Percentiles rank a stretch among this genome's conserved stretches.
These are phyloP conservation scores for Vachellia pachyceras DNA, from an alignment of 306 rosid genomes.

Conservation along the genomic window DNA sequence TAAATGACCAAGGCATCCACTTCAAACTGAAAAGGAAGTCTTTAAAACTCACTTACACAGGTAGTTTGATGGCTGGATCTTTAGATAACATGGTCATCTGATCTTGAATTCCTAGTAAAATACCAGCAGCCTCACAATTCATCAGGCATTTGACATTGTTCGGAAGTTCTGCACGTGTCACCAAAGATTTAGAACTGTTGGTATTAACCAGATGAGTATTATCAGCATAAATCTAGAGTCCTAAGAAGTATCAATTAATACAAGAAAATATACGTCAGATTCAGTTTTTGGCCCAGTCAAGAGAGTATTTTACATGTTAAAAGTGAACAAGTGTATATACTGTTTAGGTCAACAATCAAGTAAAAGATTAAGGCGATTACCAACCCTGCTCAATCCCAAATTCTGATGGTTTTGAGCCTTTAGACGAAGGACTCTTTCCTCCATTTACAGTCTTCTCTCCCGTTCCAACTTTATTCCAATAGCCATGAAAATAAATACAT, in stretches of 20 bases:
- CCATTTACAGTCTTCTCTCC: constrained; percentile 58
- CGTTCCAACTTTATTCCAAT: constrained; percentile 60
- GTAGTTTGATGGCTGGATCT: constrained; percentile 77
- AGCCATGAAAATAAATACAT: constrained; percentile 40
- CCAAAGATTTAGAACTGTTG: constrained; percentile 11
- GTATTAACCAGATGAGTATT: not conserved
- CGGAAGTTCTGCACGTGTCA: constrained; percentile 70
- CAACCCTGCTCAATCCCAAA: constrained; percentile 65
- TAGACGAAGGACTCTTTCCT: constrained; percentile 48
- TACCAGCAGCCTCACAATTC: constrained; percentile 83
- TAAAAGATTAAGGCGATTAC: constrained; percentile 43
- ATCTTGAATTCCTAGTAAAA: constrained; percentile 74
- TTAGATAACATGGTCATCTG: constrained; percentile 71
- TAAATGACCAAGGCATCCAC: constrained; percentile 26
- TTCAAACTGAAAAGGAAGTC: constrained; percentile 9
- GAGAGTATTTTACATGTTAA: not conserved
- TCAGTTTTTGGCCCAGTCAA: not conserved
- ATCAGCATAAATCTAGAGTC: not conserved
- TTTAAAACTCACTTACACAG: constrained; percentile 56
- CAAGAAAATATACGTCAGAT: not conserved
- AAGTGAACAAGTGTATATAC: constrained; percentile 1
- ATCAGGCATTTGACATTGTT: constrained; percentile 70
- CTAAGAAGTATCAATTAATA: not conserved
- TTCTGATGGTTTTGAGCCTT: constrained; percentile 58
- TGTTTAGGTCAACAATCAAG: constrained; percentile 22